Evolutionary conservation across 192 early-diverging fungal species (phyloP), one percentile per base, ranked within the genome.

Genomic region (Gorgonomyces haynaldii): DNA sequence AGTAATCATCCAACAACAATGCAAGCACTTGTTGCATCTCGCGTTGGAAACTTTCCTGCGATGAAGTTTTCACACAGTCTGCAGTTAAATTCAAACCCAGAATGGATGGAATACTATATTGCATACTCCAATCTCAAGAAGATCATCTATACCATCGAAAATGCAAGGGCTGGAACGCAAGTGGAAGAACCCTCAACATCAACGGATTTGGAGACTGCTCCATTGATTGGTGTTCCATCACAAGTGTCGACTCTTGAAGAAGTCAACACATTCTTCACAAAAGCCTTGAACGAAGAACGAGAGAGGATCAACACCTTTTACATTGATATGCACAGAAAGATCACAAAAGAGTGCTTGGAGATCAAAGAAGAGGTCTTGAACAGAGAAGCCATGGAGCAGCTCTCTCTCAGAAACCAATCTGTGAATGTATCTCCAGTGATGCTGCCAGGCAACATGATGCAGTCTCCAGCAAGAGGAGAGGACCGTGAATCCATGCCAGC

Each of bases 61-160:
- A 91, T 96, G 89, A 96, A 96, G 73, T 96, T 96, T 53, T 85
- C 88, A 17, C 84, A 86, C 60, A 79, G 82, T 20, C 73, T 96
- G 37, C 84, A 90, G 65, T 81, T 96, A 55, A 96, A 96, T 54
- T 79, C 85, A 27, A 85, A 50, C n/a, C 72, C 69, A 20, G 67
- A 84, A 54, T 81, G 72, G 65, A 56, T 52, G 22, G 65, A 74
- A 6, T 36, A 61, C 40, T 68, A 69, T 35, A 67, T 58, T 10
- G 55, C 57, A 3, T 72, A 72, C 46, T 54, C 58, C 8, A 50
- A 53, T 22, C 61, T 73, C 27, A 73, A 74, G 42, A 74, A 74
- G 38, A 57, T 54, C 52, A 53, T 67, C 32, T 74, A 74, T 45
- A 52, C 54, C 4, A 42, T 70, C 28, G 72, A 74, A 39, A 66